Base-by-base conservation (phyloP, 345 rosid species). In the Pugionium dolabratum region DNA sequence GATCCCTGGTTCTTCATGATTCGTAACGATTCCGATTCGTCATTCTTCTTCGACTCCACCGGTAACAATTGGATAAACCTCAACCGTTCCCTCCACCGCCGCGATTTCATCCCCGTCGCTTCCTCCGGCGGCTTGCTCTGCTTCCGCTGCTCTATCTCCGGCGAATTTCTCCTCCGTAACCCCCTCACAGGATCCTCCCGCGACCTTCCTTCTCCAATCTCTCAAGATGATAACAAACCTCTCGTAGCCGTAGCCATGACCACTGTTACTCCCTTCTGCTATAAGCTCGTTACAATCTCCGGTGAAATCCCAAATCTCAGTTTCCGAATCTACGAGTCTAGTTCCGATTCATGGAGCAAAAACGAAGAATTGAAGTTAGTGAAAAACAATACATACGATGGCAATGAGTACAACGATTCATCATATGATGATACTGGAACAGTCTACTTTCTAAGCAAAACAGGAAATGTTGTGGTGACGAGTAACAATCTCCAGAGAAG, bases 1-100 rank as follows among this genome's bases (percentile, higher is more conserved):
- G 96, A 84, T 41, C 96, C 98, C 33, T 91, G 95, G 87, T 91
- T 86, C 81, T 80, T 81, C 81, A 89, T 91, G 96, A 86, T 85
- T 1, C 65, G 70, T 59, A 68, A 78, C 61, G 51, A 66, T 7
- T 6, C 40, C 26, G 54, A 62, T 54, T 72, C 83, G 8, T 79
- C 94, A 0, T 75, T 86, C 47, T 68, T 85, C 28, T 84, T 84
- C 46, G 96, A 91, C 54, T 86, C 89, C 10, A 67, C 84, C 2
- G 98, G 85, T 0, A 71, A 73, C 56, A 76, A 45, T 68, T 91
- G 96, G 96, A 91, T 77, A 67, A 79, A 69, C 41, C 91, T 89
- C 60, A 69, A 58, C 51, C 51, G 39, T 10, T 8, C 28, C 33
- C 77, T 54, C 61, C 76, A 28, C 44, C 64, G 58, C 49, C 71